Base-by-base conservation (phyloP, 192 early-diverging fungal species). In the Coemansia asiatica region DNA sequence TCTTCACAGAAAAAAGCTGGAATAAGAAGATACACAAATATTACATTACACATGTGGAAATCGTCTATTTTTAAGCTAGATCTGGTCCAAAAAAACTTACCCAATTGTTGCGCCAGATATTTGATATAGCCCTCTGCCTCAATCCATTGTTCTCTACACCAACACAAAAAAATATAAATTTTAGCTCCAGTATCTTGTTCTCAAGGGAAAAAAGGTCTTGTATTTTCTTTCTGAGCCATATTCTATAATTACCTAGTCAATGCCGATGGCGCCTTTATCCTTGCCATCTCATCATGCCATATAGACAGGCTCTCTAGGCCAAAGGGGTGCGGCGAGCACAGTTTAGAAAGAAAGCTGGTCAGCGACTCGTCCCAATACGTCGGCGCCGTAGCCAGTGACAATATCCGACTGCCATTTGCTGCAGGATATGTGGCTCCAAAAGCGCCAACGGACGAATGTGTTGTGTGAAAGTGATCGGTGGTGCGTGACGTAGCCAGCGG, bases 231-330 rank as follows among this genome's bases (percentile, higher is more conserved):
- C 29, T 21, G 31, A 63, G 13, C 61, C 28, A 44, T 2, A 26
- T 16, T 31, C 21, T 22, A 12, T 8, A 60, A 46, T 68, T 70
- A 62, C 68, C 69, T 65, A 5, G 60, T 63, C 36, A 59, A 18
- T 10, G 22, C 51, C n/a, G 33, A 40, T 1, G 75, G 75, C 19
- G 46, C 46, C 23, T 23, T 53, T 19, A 81, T 56, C 49, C 51
- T 71, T 46, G 66, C 78, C 57, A 81, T 46, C 31, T 81, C 78
- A 61, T 75, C 78, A 28, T 75, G 68, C 78, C 78, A 81, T 5
- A 81, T 51, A 10, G 72, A 28, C 60, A 81, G 60, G 28, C 69
- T 75, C 51, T 81, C 78, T 9, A 75, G 63, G 0, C 72, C 78
- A 49, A 81, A 63, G 50, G 40, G 36, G 16, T 75, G 78, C n/a